A percentile compares a stretch with the other conserved stretches of the same genome.
Conservation (phyloP, 192 early-diverging fungal genomes). For the Diversispora eburnea region DNA sequence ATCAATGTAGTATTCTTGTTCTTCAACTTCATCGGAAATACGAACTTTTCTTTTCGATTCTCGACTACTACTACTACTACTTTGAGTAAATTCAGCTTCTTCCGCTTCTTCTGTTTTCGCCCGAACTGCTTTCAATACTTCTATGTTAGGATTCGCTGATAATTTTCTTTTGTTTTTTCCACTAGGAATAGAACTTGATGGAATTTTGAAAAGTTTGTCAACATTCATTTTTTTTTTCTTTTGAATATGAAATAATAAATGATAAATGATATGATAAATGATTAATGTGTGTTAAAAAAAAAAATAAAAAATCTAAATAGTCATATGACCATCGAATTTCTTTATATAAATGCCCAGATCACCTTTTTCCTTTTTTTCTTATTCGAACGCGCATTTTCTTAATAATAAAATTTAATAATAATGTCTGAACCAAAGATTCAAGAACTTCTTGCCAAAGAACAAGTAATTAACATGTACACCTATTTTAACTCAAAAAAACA, state of each 20-base stretch:
- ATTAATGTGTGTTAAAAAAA: too few relatives aligned
- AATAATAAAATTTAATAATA: neutral
- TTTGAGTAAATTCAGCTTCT: slow-evolving; percentile 23
- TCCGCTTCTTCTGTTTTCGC: slow-evolving; percentile 22
- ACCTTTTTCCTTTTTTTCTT: too few relatives aligned
- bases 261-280: too few relatives aligned
- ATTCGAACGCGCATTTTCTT: too few relatives aligned
- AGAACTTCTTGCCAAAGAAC: slow-evolving; percentile 1
- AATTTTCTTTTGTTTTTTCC: slow-evolving; percentile 51
- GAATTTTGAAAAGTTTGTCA: slow-evolving; percentile 26
- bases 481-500: neutral
- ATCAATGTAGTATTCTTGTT: slow-evolving; percentile 30
- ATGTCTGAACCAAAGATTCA: neutral
- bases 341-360: too few relatives aligned
- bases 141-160: slow-evolving; percentile 38
- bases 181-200: slow-evolving; percentile 37
- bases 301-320: too few relatives aligned
- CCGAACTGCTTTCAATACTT: slow-evolving; percentile 41
- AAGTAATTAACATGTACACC: neutral
- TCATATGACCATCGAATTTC: too few relatives aligned
- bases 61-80: slow-evolving; percentile 13
- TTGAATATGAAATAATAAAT: neutral
- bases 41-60: slow-evolving; percentile 5
- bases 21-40: slow-evolving; percentile 31
- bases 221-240: slow-evolving; percentile 18